A percentile compares a stretch with the other conserved stretches of the same genome.
phyloP scores from a whole-genome alignment of 495 filamentous ascomycete species.

The Platismatia glauca region DNA sequence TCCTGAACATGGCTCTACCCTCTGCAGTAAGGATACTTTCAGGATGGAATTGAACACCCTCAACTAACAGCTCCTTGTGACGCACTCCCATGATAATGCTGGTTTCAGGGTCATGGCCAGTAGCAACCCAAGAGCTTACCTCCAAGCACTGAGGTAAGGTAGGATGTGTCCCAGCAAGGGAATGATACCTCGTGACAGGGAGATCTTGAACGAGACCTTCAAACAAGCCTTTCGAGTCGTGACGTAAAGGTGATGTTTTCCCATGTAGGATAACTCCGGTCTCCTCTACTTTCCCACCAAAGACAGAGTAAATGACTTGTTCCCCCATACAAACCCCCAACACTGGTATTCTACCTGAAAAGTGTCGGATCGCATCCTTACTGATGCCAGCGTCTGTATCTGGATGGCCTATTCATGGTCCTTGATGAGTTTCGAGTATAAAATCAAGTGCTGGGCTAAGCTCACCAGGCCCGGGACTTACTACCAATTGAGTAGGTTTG shows the following conservation, averaged over 20 bases:
- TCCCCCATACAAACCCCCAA: slow-evolving; percentile 98
- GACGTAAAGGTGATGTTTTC: slow-evolving; percentile 83
- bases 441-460: background rate
- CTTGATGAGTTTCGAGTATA: background rate
- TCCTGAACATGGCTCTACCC: slow-evolving; percentile 80
- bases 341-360: slow-evolving; percentile 93
- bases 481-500: slow-evolving; percentile 84
- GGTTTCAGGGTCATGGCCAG: slow-evolving; percentile 52
- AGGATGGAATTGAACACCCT: slow-evolving; percentile 96
- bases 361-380: slow-evolving; percentile 80
- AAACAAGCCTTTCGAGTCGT: slow-evolving; percentile 86
- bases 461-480: slow-evolving; percentile 81
- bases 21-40: slow-evolving; percentile 92
- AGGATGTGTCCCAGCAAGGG: slow-evolving; percentile 83
- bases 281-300: slow-evolving; percentile 82
- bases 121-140: slow-evolving; percentile 71
- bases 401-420: slow-evolving; percentile 46
- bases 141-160: slow-evolving; percentile 83
- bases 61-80: slow-evolving; percentile 80
- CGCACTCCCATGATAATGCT: slow-evolving; percentile 93
- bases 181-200: slow-evolving; percentile 91
- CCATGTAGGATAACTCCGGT: slow-evolving; percentile 96
- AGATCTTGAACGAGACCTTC: slow-evolving; percentile 64
- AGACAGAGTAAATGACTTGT: slow-evolving; percentile 89
- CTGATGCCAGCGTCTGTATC: slow-evolving; percentile 84